Conservation (phyloP, 371 early-diverging fungal species). For the Lichtheimia ornata region DNA sequence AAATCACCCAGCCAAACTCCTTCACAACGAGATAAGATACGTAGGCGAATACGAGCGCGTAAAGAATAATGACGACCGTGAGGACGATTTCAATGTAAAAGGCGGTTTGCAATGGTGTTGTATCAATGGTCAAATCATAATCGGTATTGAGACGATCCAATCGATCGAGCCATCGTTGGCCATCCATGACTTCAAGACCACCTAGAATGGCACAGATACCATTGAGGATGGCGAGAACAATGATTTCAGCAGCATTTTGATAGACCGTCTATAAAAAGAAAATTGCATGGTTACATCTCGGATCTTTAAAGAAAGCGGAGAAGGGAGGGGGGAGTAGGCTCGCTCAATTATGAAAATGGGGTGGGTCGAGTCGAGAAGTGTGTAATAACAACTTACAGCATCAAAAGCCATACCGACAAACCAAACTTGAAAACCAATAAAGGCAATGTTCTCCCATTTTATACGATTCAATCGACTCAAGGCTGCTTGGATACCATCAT, state of each 20-base stretch:
- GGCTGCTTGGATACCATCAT: slow-evolving; percentile 18
- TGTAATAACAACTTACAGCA: slow-evolving; percentile 31
- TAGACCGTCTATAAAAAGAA: slow-evolving; percentile 32
- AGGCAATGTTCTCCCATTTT: slow-evolving; percentile 53
- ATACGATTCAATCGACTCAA: slow-evolving; percentile 35
- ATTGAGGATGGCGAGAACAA: slow-evolving; percentile 41
- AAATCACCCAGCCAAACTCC: slow-evolving; percentile 53
- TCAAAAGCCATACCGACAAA: slow-evolving; percentile 52
- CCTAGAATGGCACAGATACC: slow-evolving; percentile 41
- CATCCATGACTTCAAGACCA: slow-evolving; percentile 44
- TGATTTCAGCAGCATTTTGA: slow-evolving; percentile 45
- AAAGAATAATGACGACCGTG: slow-evolving; percentile 29
- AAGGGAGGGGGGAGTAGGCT: no score
- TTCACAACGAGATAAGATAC: slow-evolving; percentile 35
- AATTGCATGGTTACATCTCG: neutral
- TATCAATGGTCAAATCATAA: slow-evolving; percentile 9
- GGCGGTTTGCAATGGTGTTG: slow-evolving; percentile 31
- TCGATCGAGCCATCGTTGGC: slow-evolving; percentile 32
- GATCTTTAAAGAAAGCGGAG: neutral
- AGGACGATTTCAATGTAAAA: slow-evolving; percentile 40
- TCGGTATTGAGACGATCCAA: slow-evolving; percentile 1
- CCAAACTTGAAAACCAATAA: slow-evolving; percentile 50
- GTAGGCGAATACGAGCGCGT: slow-evolving; percentile 36
- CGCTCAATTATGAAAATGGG: neutral
- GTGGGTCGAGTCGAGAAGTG: neutral